Evolutionary conservation across 1,284 basidiomycete genomes (phyloP), one percentile per base, ranked within the genome.

Genomic region (Microbotryum violaceum): DNA sequence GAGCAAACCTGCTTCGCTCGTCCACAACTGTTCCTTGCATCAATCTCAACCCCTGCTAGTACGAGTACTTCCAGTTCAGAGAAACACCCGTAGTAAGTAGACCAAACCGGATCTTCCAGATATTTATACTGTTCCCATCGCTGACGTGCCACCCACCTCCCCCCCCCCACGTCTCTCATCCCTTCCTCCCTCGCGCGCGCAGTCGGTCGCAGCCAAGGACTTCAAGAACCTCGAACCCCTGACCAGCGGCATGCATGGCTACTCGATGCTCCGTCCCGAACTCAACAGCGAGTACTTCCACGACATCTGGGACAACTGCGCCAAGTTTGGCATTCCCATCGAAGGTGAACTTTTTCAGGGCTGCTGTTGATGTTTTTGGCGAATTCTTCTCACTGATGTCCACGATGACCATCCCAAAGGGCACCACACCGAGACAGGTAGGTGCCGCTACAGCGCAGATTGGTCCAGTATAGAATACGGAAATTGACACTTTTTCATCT

Each of bases 31-130:
- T 42, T 18, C 3, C 37, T 42, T 42, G 37, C 37, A 42, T 42
- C 37, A 4, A 42, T 16, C 10, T 12, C 6, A 12, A 18, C 37
- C 37, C 37, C 37, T 50, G 25, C 56, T 89, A 33, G 77, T 97
- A 90, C 71, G 93, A 97, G 88, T 97, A 93, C 78, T 97, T 94
- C 76, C 92, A 97, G 77, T 96, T 91, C 77, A 85, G 49, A 21
- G 68, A 67, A 21, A 69, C 63, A 25, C 62, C 65, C 29, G 45
- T 42, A 9, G 37, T 42, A 42, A 42, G 37, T 42, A 42, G 14
- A 42, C 16, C 37, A 42, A 10, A 42, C 12, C 16, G 37, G 37
- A 31, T 8, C 37, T 42, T 42, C 37, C 3, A 5, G 37, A 42
- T 18, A 8, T 31, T 9, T 31, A 3, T 18, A 42, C 14, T 42